Evolutionary conservation across 83 land plant species (phyloP).

Genomic region (Picea mariana): DNA sequence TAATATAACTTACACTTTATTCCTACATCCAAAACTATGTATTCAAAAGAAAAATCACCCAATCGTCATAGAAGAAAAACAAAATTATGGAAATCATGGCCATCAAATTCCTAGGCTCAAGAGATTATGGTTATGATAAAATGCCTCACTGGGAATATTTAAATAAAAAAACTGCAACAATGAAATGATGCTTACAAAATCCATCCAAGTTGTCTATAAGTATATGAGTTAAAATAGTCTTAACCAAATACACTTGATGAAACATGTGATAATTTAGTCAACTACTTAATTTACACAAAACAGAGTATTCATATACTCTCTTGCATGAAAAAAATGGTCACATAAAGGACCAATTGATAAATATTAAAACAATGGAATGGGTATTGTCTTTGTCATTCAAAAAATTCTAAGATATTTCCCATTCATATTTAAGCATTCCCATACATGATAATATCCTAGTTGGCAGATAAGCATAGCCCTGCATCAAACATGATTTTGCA

Average conservation of each 20-base stretch:
- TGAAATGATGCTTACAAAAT: neutral
- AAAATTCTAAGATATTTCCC: slow-evolving; percentile 75
- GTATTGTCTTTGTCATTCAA: slow-evolving; percentile 46
- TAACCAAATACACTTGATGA: neutral
- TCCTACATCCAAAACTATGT: no score
- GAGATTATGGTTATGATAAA: neutral
- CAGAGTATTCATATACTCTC: neutral
- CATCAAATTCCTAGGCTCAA: neutral
- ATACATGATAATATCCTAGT: slow-evolving; percentile 69
- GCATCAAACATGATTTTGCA: slow-evolving; percentile 7
- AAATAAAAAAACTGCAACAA: neutral
- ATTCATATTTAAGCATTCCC: slow-evolving; percentile 64
- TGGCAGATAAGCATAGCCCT: slow-evolving; percentile 71
- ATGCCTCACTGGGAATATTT: neutral
- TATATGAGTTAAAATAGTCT: neutral
- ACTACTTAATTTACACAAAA: neutral
- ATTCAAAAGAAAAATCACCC: no score
- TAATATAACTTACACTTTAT: no score
- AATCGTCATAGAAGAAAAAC: neutral
- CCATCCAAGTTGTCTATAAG: slow-evolving; percentile 1
- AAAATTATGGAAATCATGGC: neutral
- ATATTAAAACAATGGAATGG: slow-evolving; percentile 70
- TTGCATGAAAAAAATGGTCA: neutral
- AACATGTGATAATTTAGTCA: neutral
- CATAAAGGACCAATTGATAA: slow-evolving; percentile 78